Conservation (phyloP, 202 grass and related monocot genomes). For the Setaria italica region DNA sequence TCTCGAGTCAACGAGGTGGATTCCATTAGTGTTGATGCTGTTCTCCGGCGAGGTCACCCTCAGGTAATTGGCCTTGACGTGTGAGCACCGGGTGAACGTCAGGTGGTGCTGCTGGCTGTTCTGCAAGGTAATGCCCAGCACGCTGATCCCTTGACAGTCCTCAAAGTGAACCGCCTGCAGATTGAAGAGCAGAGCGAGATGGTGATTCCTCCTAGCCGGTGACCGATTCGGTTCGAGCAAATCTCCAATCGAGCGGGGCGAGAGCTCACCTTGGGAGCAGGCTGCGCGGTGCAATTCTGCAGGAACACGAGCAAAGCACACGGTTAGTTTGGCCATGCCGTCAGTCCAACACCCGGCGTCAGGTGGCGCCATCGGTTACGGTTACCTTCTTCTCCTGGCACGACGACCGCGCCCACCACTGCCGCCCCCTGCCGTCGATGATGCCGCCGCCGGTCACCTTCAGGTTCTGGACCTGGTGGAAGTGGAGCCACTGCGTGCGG, state of each 20-base stretch:
- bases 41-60: slow-evolving; percentile 67
- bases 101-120: slow-evolving; percentile 76
- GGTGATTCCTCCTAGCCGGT: not conserved
- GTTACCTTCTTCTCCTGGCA: slow-evolving; percentile 44
- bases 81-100: slow-evolving; percentile 61
- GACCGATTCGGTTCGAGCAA: not conserved
- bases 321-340: not conserved
- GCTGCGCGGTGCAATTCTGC: slow-evolving; percentile 33
- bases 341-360: not conserved
- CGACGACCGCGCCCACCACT: slow-evolving; percentile 59
- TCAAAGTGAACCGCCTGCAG: slow-evolving; percentile 72
- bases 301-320: slow-evolving; percentile 12
- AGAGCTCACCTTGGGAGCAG: slow-evolving; percentile 56
- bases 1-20: slow-evolving; percentile 62
- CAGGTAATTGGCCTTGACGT: slow-evolving; percentile 60
- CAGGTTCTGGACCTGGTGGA: slow-evolving; percentile 46
- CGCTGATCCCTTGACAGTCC: slow-evolving; percentile 49
- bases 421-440: slow-evolving; percentile 58
- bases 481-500: slow-evolving; percentile 53
- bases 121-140: slow-evolving; percentile 62
- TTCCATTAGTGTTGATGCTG: slow-evolving; percentile 75
- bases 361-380: not conserved
- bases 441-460: slow-evolving; percentile 58
- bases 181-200: not conserved
- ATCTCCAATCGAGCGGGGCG: not conserved